These are phyloP conservation scores for Claviceps spartinae DNA, from an alignment of 2,329 filamentous ascomycete genomes.

Conservation along the genomic window DNA sequence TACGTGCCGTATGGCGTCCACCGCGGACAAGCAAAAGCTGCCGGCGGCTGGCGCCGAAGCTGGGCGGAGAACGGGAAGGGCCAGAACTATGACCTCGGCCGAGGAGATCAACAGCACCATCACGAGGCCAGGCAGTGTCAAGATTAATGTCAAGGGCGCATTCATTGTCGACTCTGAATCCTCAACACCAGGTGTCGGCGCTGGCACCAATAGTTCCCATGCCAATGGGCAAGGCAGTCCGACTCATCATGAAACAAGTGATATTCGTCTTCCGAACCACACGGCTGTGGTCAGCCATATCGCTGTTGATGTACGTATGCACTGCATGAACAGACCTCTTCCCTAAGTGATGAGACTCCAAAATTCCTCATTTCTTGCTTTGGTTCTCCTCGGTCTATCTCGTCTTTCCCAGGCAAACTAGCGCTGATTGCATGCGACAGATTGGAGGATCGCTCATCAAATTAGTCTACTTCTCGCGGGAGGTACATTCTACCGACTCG, in stretches of 20 bases:
- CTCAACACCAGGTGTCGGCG: conserved; percentile 31
- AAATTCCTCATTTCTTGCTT: neutral
- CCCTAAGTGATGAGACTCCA: no score
- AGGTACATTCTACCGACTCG: conserved; percentile 62
- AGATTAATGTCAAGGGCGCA: conserved; percentile 92
- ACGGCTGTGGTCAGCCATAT: conserved; percentile 93
- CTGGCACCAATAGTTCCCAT: conserved; percentile 12
- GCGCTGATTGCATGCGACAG: conserved; percentile 27
- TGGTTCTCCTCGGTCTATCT: neutral
- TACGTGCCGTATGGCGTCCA: conserved; percentile 6
- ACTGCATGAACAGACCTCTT: no score
- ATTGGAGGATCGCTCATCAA: conserved; percentile 94
- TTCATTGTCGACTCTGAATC: conserved; percentile 85
- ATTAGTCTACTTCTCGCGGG: conserved; percentile 91
- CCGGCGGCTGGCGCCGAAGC: neutral
- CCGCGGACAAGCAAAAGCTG: conserved; percentile 4
- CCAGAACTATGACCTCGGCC: conserved; percentile 30
- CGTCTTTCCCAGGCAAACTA: neutral
- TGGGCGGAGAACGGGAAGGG: neutral
- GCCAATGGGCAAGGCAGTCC: conserved; percentile 33
- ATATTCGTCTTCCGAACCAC: conserved; percentile 93
- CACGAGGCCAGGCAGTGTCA: conserved; percentile 55
- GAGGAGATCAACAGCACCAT: conserved; percentile 47
- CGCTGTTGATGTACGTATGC: conserved; percentile 69
- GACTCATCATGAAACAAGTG: conserved; percentile 59